These are phyloP conservation scores for Musa schizocarpa DNA, from an alignment of 176 grass and related monocot species.

Conservation along the genomic window DNA sequence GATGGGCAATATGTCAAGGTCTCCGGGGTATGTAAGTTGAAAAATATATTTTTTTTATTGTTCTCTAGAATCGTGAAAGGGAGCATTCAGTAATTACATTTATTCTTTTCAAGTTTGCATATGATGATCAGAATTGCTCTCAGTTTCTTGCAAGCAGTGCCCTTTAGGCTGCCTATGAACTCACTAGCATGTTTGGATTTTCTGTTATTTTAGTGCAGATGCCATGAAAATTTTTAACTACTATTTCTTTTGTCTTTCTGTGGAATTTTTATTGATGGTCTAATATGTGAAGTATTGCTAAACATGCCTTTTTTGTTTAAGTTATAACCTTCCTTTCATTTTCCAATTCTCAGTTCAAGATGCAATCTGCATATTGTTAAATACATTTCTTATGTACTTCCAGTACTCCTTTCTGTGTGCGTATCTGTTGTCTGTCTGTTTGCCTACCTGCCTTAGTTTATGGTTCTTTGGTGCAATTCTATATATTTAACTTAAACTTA, in stretches of 20 bases:
- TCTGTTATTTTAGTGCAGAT: not conserved
- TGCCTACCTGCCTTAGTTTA: not conserved
- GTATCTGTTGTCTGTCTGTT: too few relatives aligned
- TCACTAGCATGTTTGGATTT: not conserved
- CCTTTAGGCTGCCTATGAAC: not conserved
- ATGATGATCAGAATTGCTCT: not conserved
- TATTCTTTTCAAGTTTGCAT: not conserved
- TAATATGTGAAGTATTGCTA: not conserved
- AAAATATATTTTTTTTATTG: not conserved
- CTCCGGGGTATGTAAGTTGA: conserved; percentile 64
- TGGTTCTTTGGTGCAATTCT: too few relatives aligned
- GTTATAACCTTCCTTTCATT: not conserved
- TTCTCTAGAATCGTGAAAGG: not conserved
- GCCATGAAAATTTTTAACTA: not conserved
- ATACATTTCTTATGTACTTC: not conserved
- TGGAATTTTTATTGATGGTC: too few relatives aligned
- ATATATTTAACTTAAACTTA: not conserved
- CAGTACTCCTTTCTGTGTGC: too few relatives aligned
- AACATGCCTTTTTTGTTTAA: not conserved
- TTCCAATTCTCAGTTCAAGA: not conserved
- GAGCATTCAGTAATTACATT: not conserved
- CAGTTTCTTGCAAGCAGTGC: not conserved
- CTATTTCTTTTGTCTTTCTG: not conserved
- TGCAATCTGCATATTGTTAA: not conserved
- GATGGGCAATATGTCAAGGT: conserved; percentile 97